Base-by-base conservation (phyloP, 75 land plant genomes). In the Selaginella tamariscina region DNA sequence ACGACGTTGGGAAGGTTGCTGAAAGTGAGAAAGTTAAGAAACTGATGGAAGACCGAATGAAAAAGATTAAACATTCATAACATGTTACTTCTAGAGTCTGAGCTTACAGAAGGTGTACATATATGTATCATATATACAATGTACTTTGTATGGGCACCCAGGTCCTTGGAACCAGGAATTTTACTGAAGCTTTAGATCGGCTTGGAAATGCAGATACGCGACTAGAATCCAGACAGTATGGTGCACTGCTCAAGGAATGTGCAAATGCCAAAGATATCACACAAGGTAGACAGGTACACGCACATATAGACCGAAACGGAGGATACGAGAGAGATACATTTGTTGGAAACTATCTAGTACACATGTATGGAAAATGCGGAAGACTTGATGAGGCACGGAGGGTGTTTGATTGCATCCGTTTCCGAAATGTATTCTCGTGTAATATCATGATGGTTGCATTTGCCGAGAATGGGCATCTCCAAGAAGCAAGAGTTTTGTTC, bases 361-460 rank as follows among this genome's bases (percentile, higher is more conserved):
- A 39, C 49, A 39, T 39, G 49, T 39, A 39, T 39, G 49, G 49
- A 15, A 5, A 15, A 15, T 39, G 49, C 15, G 49, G 49, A 39
- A 39, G 49, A 5, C 5, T 39, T 1, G 76, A 31, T 8, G 65
- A 59, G 29, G 76, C 75, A 20, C 54, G 32, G 32, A 29, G 21
- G 13, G 56, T 74, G 27, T 74, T 74, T 15, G 31, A 71, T 27
- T n/a, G 15, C n/a, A 74, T 74, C 29, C 28, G 30, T 5, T n/a
- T 59, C 18, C 26, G 62, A 2, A 23, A 26, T 23, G 23, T 23
- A 2, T 23, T 59, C 62, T 23, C 21, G 2, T 8, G 62, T 23
- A 59, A 59, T 23, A 23, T 23, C 27, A 59, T 59, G 24, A 23
- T 29, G 54, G 44, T 56, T 30, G 39, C 39, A 49, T 69, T 32